Conservation (phyloP, 805 yeast species). For the Jamesozyma jinghongensis region DNA sequence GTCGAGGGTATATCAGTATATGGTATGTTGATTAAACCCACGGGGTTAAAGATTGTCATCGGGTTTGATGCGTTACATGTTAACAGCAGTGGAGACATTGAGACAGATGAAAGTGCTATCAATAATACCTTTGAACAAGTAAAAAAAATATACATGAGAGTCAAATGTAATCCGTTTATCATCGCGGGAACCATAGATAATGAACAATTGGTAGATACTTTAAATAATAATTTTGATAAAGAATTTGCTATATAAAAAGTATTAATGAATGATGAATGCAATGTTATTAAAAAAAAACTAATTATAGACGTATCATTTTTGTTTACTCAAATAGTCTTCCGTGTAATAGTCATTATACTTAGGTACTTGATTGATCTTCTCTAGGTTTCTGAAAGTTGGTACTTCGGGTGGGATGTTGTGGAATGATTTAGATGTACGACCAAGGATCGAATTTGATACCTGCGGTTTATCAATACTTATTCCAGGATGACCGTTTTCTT, state of each 20-base stretch:
- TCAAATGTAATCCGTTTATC: constrained; percentile 24
- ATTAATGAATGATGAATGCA: neutral
- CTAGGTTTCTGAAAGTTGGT: constrained; percentile 58
- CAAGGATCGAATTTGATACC: constrained; percentile 32
- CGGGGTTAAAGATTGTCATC: constrained; percentile 24
- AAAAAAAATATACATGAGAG: constrained; percentile 18
- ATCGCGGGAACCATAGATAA: constrained; percentile 5
- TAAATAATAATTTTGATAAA: constrained; percentile 13
- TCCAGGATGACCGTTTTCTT: constrained; percentile 32
- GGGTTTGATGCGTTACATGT: constrained; percentile 14
- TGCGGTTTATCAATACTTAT: constrained; percentile 36
- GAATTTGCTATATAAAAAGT: too few relatives aligned
- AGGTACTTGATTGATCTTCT: constrained; percentile 45
- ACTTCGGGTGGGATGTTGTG: constrained; percentile 26
- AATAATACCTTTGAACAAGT: constrained; percentile 16
- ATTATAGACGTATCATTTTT: neutral
- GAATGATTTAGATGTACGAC: constrained; percentile 15
- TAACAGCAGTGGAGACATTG: neutral
- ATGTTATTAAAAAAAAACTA: neutral
- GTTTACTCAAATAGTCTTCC: constrained; percentile 6
- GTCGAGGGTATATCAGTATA: constrained; percentile 25
- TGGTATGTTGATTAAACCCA: constrained; percentile 23
- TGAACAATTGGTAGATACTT: constrained; percentile 10
- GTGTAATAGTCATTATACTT: constrained; percentile 16
- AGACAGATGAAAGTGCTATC: constrained; percentile 9